Evolutionary conservation across 1,284 basidiomycete genomes (phyloP).

Genomic region (Trametes pubescens): DNA sequence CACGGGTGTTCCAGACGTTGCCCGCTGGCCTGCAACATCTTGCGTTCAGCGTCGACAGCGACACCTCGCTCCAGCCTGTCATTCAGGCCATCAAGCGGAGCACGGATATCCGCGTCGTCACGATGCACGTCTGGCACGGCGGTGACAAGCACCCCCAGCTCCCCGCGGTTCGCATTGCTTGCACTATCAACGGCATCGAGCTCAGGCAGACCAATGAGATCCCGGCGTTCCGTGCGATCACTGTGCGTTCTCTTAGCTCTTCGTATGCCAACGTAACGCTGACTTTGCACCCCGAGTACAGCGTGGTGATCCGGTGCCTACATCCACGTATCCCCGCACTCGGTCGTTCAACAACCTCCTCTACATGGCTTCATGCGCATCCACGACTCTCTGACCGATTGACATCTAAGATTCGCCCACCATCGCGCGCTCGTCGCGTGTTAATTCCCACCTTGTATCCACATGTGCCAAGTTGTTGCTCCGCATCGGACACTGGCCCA

Average conservation of each 20-base stretch:
- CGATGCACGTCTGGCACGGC: slow-evolving; percentile 41
- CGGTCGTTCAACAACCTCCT: slow-evolving; percentile 32
- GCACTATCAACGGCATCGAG: slow-evolving; percentile 39
- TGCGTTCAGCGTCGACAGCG: slow-evolving; percentile 63
- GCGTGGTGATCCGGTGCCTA: slow-evolving; percentile 34
- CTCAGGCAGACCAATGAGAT: slow-evolving; percentile 38
- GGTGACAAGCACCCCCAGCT: slow-evolving; percentile 39
- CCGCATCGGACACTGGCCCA: slow-evolving; percentile 24
- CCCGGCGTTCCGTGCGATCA: slow-evolving; percentile 37
- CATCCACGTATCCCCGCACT: slow-evolving; percentile 32
- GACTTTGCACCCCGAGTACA: slow-evolving; percentile 11
- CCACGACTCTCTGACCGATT: slow-evolving; percentile 27
- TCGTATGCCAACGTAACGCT: slow-evolving; percentile 21
- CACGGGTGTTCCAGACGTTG: slow-evolving; percentile 57
- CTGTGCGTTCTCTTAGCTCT: slow-evolving; percentile 30
- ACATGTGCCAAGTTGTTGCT: slow-evolving; percentile 23
- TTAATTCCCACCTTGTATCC: slow-evolving; percentile 31
- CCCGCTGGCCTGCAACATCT: slow-evolving; percentile 59
- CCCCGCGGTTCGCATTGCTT: slow-evolving; percentile 39
- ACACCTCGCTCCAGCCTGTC: slow-evolving; percentile 59
- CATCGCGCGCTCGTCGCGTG: slow-evolving; percentile 7
- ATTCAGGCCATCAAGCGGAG: slow-evolving; percentile 44
- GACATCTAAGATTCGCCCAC: slow-evolving; percentile 19
- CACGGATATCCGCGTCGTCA: slow-evolving; percentile 34
- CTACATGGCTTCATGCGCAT: slow-evolving; percentile 33